Evolutionary conservation across 1,139 yeast species (phyloP), one percentile per base, ranked within the genome.

Genomic region (Sugiyamaella pinicola): DNA sequence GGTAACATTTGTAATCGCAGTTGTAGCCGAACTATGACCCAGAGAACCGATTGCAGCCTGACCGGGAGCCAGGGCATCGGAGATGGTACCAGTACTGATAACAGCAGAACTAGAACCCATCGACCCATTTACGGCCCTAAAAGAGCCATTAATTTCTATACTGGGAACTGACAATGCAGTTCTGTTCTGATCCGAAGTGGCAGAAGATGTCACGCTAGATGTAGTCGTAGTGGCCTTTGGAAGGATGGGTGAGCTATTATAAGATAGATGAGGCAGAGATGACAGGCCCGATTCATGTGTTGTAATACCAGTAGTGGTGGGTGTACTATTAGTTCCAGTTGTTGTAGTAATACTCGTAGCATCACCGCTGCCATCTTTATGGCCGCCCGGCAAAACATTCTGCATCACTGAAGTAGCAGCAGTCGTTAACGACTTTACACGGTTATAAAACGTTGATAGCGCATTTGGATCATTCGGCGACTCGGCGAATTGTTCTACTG

Each of bases 341-440:
- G 26, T 21, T 9, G 13, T 18, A 8, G 42, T 7, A 22, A 13
- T 38, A n/a, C 29, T 8, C 2, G 42, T 21, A 22, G 17, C 13
- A 38, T 4, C 18, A 22, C 8, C 54, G 35, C 34, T 37, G 40
- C 33, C 35, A 46, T 43, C 39, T 40, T 42, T 29, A 28, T 43
- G 48, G 13, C 26, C 35, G 18, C 51, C 46, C 22, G 64, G 67
- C 9, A 66, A 55, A 1, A 63, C 69, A 41, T 60, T 60, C 10
- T 61, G 59, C 51, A 66, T 62, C 17, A 61, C 67, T 17, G 58
- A 55, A 12, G 64, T 58, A 2, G 69, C 69, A 13, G 67, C 69
- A 12, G 58, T 54, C 10, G 61, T 61, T 21, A 61, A 47, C n/a
- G 64, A 59, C 38, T 59, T 58, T 55, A 66, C 57, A 19, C 56